Evolutionary conservation across 331 rosid species (phyloP), one percentile per base, ranked within the genome.

Genomic region (Prunus yedoensis): DNA sequence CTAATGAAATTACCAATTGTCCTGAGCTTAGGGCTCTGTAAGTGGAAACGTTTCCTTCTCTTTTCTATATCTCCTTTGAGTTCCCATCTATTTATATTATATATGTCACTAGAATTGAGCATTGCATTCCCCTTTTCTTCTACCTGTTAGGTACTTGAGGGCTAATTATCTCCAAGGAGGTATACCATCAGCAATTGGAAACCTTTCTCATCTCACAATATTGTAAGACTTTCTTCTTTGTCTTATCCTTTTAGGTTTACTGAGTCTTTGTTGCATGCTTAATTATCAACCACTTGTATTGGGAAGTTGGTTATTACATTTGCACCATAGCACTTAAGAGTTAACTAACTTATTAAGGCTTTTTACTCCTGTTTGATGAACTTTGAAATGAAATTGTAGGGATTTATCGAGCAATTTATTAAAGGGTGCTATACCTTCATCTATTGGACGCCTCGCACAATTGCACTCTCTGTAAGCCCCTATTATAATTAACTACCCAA

Each of bases 371-470:
- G 32, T 62, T 77, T 57, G 35, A 27, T 49, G 16, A 23, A 66
- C 51, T 25, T 64, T 14, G 21, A 35, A 64, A 68, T 74, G 66
- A 78, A 20, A 58, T 56, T 83, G 58, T 59, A 94, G 98, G 81
- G 97, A 94, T 81, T 81, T 94, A 56, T 94, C 97, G 16, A 85
- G 97, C 82, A 94, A 94, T 85, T 85, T 86, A 49, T 63, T 94
- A 17, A 94, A 89, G 85, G 98, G 96, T 2, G 91, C 95, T 25
- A 94, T 94, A 86, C 96, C 97, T 77, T 94, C 97, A 49, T 82
- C 96, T 8, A 85, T 94, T 52, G 96, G 98, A 66, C 93, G 90
- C 73, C 91, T 94, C 41, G 65, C 91, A 41, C 84, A 79, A 30
- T 79, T 91, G n/a, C n/a, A n/a, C n/a, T n/a, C n/a, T n/a, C n/a